phyloP scores from a whole-genome alignment of 164 flowering plant genomes.

The Berberis thunbergii region DNA sequence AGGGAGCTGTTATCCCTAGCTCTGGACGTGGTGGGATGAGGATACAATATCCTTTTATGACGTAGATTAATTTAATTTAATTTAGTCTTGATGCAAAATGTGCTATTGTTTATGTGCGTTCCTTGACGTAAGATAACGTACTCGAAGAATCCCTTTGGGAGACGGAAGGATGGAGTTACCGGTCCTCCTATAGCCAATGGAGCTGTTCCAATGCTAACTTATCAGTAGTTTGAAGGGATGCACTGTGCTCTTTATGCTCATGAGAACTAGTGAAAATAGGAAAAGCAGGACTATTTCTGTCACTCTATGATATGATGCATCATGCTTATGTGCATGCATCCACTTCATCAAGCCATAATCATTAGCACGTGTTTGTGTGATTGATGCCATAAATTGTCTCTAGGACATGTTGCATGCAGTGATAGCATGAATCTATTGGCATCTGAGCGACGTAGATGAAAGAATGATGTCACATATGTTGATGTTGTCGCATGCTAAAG shows the following conservation, averaged over 20 bases:
- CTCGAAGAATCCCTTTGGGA: slow-evolving; percentile 98
- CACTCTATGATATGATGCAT: slow-evolving; percentile 78
- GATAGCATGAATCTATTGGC: slow-evolving; percentile 31
- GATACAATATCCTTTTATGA: slow-evolving; percentile 88
- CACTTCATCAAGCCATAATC: slow-evolving; percentile 62
- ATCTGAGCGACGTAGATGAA: slow-evolving; percentile 18
- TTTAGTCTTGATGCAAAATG: not conserved
- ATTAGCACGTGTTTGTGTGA: slow-evolving; percentile 52
- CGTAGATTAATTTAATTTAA: no score
- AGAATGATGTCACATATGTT: slow-evolving; percentile 9
- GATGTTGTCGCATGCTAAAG: slow-evolving; percentile 4
- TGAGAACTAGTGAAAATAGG: slow-evolving; percentile 6
- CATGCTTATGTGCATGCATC: slow-evolving; percentile 79
- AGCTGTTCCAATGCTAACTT: slow-evolving; percentile 27
- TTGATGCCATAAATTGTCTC: slow-evolving; percentile 31
- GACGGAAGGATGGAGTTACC: slow-evolving; percentile 59
- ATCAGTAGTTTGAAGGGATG: slow-evolving; percentile 85
- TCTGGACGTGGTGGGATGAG: slow-evolving; percentile 99
- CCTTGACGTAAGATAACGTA: slow-evolving; percentile 61
- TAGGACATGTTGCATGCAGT: slow-evolving; percentile 21
- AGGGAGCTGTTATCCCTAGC: slow-evolving; percentile 96
- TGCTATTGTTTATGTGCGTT: slow-evolving; percentile 7
- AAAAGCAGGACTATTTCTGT: slow-evolving; percentile 8
- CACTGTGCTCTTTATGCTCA: slow-evolving; percentile 43
- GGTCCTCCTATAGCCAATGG: slow-evolving; percentile 51